A percentile compares a stretch with the other conserved stretches of the same genome.
These are phyloP conservation scores for Amanita rimosa DNA, from an alignment of 768 basidiomycete genomes.

Conservation along the genomic window DNA sequence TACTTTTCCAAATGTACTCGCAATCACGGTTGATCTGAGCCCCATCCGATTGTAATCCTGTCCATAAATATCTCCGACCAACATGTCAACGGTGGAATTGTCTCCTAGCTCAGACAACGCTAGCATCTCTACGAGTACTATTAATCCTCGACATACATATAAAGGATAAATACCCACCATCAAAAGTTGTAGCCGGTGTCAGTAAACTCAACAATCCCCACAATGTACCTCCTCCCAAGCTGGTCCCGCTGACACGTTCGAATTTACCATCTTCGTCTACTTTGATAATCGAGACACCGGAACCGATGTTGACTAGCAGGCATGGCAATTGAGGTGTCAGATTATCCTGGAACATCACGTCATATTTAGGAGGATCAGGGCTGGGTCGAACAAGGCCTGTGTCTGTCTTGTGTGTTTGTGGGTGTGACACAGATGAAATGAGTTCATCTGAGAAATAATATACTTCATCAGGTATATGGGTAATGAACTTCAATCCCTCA, in stretches of 20 bases:
- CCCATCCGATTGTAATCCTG: conserved; percentile 93
- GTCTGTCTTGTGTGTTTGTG: conserved; percentile 9
- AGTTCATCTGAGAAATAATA: conserved; percentile 99
- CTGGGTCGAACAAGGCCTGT: conserved; percentile 66
- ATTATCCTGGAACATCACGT: conserved; percentile 77
- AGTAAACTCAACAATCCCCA: conserved; percentile 93
- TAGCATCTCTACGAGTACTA: conserved; percentile 69
- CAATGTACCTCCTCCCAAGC: conserved; percentile 91
- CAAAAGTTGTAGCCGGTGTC: conserved; percentile 92
- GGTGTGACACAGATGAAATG: conserved; percentile 52
- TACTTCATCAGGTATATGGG: conserved; percentile 91
- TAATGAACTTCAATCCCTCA: conserved; percentile 91
- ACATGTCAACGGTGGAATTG: conserved; percentile 93
- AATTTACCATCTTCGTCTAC: conserved; percentile 92
- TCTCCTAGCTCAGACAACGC: conserved; percentile 88
- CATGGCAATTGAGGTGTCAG: conserved; percentile 89
- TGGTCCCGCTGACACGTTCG: conserved; percentile 95
- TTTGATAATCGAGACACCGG: conserved; percentile 95
- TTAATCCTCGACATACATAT: conserved; percentile 4
- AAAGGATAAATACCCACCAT: conserved; percentile 53
- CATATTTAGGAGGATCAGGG: conserved; percentile 81
- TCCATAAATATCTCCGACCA: conserved; percentile 99
- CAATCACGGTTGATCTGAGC: conserved; percentile 95
- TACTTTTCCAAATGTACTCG: conserved; percentile 97
- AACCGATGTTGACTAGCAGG: conserved; percentile 95